These are phyloP conservation scores for Diutina catenulata DNA, from an alignment of 1,139 yeast species.

Conservation along the genomic window DNA sequence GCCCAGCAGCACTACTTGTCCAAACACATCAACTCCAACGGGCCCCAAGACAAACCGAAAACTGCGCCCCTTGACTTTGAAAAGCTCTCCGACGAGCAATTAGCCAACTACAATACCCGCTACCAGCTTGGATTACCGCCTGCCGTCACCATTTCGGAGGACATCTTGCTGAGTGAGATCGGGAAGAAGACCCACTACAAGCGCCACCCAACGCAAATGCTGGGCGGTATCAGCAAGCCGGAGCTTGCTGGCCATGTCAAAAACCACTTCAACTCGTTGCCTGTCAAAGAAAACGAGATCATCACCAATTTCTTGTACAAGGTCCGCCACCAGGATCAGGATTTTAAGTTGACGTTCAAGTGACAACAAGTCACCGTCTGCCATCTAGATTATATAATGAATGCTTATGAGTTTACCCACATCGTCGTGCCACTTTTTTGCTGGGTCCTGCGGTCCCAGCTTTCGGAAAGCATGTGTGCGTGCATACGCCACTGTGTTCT, in stretches of 20 bases:
- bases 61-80: conserved; percentile 52
- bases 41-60: conserved; percentile 41
- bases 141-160: conserved; percentile 46
- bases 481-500: too few species aligned
- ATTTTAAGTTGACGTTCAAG: conserved; percentile 22
- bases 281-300: conserved; percentile 66
- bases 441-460: too few species aligned
- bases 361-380: too few species aligned
- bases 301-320: conserved; percentile 71
- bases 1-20: conserved; percentile 50
- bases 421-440: too few species aligned
- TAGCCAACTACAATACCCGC: conserved; percentile 46
- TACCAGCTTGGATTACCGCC: conserved; percentile 40
- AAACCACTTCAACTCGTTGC: conserved; percentile 49
- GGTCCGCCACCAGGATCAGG: conserved; percentile 51
- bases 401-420: too few species aligned
- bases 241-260: conserved; percentile 47
- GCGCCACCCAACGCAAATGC: conserved; percentile 12
- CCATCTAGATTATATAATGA: too few species aligned
- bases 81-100: conserved; percentile 36
- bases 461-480: too few species aligned
- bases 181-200: conserved; percentile 50
- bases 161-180: conserved; percentile 45
- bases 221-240: conserved; percentile 32
- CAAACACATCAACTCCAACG: conserved; percentile 52